These are phyloP conservation scores for Chalaropsis thielavioides DNA, from an alignment of 2,329 filamentous ascomycete species.

Conservation along the genomic window DNA sequence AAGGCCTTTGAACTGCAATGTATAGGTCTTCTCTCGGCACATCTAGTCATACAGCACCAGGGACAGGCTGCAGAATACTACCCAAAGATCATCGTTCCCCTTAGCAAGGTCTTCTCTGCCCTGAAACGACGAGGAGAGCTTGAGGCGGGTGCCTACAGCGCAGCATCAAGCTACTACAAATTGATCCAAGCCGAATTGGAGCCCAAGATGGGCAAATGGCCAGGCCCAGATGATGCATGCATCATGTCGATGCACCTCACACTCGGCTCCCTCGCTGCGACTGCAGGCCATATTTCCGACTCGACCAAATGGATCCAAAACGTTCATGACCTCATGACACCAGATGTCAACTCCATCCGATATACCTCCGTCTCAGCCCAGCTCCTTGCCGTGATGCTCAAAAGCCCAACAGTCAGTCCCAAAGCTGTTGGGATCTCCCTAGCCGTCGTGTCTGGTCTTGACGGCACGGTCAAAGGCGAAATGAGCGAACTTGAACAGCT, in stretches of 20 bases:
- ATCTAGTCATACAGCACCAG: constrained; percentile 14
- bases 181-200: constrained; percentile 12
- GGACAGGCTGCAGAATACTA: constrained; percentile 14
- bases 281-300: constrained; percentile 33
- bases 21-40: constrained; percentile 35
- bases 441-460: constrained; percentile 39
- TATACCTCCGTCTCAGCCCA: constrained; percentile 41
- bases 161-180: constrained; percentile 15
- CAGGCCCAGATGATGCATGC: constrained; percentile 13
- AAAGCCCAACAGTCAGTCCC: constrained; percentile 26
- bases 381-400: constrained; percentile 40
- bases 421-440: constrained; percentile 31
- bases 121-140: constrained; percentile 15
- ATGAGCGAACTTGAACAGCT: constrained; percentile 46
- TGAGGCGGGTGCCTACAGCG: constrained; percentile 9
- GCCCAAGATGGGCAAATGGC: constrained; percentile 16
- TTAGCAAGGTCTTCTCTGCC: constrained; percentile 16
- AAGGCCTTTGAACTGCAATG: constrained; percentile 48
- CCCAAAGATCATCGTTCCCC: constrained; percentile 13
- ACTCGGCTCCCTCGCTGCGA: constrained; percentile 35
- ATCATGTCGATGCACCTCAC: constrained; percentile 37
- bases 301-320: constrained; percentile 42
- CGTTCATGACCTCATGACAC: constrained; percentile 28
- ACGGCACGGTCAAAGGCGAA: constrained; percentile 45
- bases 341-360: constrained; percentile 31